These are phyloP conservation scores for Tricholoma terreum DNA, from an alignment of 768 basidiomycete genomes.

Conservation along the genomic window DNA sequence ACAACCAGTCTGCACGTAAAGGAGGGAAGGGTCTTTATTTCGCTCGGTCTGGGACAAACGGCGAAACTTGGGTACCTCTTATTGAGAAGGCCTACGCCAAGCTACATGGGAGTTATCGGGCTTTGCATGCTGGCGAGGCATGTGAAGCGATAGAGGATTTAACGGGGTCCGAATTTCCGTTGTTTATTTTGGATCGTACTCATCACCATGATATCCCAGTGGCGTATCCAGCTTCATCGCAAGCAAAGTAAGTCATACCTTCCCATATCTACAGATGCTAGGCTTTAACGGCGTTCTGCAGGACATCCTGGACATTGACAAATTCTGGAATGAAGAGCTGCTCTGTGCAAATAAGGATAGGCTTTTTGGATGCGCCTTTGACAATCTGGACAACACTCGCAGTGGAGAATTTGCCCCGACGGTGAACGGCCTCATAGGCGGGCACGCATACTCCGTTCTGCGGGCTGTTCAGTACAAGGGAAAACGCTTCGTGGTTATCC, in stretches of 20 bases:
- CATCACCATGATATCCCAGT: constrained; percentile 6
- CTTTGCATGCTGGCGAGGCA: constrained; percentile 39
- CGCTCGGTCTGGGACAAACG: constrained; percentile 42
- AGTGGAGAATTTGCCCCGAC: constrained; percentile 24
- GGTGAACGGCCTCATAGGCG: constrained; percentile 36
- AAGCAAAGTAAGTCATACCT: constrained; percentile 17
- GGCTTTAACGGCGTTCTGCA: constrained; percentile 5
- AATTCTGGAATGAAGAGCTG: constrained; percentile 51
- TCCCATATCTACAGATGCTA: neutral
- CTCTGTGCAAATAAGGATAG: constrained; percentile 43
- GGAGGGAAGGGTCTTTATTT: constrained; percentile 49
- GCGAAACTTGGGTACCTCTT: constrained; percentile 57
- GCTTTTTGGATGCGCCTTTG: constrained; percentile 48
- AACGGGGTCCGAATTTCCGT: constrained; percentile 39
- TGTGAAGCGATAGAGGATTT: constrained; percentile 55
- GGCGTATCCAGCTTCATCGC: constrained; percentile 25
- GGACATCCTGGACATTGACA: constrained; percentile 49
- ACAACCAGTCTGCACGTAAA: constrained; percentile 42
- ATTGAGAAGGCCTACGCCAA: constrained; percentile 62
- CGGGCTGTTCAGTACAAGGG: constrained; percentile 42
- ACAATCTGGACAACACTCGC: constrained; percentile 27
- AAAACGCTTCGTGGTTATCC: constrained; percentile 46
- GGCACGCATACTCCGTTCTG: constrained; percentile 48
- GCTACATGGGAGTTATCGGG: constrained; percentile 48
- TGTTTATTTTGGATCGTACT: neutral